Evolutionary conservation across 805 yeast species (phyloP).

Genomic region (Cyberlindnera xylosilytica): DNA sequence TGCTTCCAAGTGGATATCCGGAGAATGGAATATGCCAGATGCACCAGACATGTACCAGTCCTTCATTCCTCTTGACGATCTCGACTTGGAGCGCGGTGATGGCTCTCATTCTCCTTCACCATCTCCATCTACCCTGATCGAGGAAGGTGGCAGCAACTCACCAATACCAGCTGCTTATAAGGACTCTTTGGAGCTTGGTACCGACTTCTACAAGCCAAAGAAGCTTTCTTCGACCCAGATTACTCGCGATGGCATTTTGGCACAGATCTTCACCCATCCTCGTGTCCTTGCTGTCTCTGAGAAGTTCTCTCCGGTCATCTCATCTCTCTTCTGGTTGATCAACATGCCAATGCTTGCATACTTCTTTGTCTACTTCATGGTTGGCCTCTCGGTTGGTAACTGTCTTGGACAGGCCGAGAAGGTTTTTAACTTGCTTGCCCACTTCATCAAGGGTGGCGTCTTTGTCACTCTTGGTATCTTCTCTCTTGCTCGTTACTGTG

Average conservation of each 20-base stretch:
- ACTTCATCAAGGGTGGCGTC: conserved; percentile 93
- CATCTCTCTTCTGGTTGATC: conserved; percentile 44
- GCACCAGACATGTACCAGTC: conserved; percentile 15
- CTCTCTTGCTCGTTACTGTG: conserved; percentile 84
- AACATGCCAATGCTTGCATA: conserved; percentile 66
- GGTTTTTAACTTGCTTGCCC: conserved; percentile 86
- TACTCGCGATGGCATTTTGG: conserved; percentile 33
- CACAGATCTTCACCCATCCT: conserved; percentile 33
- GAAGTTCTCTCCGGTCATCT: conserved; percentile 26
- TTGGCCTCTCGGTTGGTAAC: conserved; percentile 60
- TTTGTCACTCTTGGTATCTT: conserved; percentile 73
- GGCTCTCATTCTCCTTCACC: conserved; percentile 17
- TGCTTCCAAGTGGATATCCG: conserved; percentile 41
- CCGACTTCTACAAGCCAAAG: conserved; percentile 11
- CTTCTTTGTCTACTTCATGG: conserved; percentile 51
- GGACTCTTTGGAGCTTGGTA: conserved; percentile 25
- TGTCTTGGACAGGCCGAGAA: conserved; percentile 62
- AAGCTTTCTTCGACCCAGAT: conserved; percentile 8
- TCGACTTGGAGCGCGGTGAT: conserved; percentile 23
- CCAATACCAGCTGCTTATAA: conserved; percentile 22
- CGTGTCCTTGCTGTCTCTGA: conserved; percentile 21
- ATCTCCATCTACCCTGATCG: conserved; percentile 25
- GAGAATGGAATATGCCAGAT: conserved; percentile 21
- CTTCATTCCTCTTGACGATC: conserved; percentile 30
- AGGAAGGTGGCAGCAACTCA: conserved; percentile 11